These are phyloP conservation scores for Pythium aphanidermatum DNA, from an alignment of 352 stramenopile genomes.

Conservation along the genomic window DNA sequence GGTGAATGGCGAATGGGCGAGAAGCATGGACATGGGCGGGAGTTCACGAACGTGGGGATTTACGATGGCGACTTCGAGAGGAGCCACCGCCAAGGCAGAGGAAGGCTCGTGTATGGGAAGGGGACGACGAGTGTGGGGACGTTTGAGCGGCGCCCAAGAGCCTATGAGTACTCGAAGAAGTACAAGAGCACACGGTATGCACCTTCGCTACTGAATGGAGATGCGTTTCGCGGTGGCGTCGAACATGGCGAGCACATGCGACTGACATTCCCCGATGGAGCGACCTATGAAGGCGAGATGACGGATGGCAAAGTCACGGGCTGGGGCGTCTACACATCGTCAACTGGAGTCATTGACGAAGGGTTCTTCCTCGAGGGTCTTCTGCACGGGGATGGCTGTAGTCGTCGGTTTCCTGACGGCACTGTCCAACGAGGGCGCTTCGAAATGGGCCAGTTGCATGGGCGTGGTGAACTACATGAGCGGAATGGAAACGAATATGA, in stretches of 20 bases:
- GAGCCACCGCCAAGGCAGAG: conserved; percentile 33
- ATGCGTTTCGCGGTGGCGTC: conserved; percentile 45
- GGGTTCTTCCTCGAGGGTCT: conserved; percentile 50
- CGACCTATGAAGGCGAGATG: conserved; percentile 63
- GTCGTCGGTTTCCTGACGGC: conserved; percentile 40
- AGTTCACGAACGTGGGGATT: conserved; percentile 59
- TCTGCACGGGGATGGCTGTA: conserved; percentile 42
- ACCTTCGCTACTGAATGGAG: conserved; percentile 39
- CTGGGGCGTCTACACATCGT: conserved; percentile 48
- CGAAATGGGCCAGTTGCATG: conserved; percentile 38
- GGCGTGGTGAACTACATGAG: conserved; percentile 27
- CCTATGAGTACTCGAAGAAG: conserved; percentile 41
- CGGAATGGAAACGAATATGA: conserved; percentile 52
- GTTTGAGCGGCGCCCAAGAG: conserved; percentile 36
- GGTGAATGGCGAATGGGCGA: conserved; percentile 41
- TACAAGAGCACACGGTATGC: conserved; percentile 25
- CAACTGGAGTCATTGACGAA: conserved; percentile 58
- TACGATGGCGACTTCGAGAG: conserved; percentile 54
- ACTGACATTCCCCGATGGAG: conserved; percentile 53
- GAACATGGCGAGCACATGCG: conserved; percentile 39
- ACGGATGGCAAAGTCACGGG: conserved; percentile 48
- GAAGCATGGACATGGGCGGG: conserved; percentile 46
- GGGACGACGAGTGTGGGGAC: conserved; percentile 38
- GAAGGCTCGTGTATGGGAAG: conserved; percentile 55
- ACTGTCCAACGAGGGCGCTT: conserved; percentile 41